phyloP scores from a whole-genome alignment of 2,329 filamentous ascomycete species.

The Curvularia lunata region DNA sequence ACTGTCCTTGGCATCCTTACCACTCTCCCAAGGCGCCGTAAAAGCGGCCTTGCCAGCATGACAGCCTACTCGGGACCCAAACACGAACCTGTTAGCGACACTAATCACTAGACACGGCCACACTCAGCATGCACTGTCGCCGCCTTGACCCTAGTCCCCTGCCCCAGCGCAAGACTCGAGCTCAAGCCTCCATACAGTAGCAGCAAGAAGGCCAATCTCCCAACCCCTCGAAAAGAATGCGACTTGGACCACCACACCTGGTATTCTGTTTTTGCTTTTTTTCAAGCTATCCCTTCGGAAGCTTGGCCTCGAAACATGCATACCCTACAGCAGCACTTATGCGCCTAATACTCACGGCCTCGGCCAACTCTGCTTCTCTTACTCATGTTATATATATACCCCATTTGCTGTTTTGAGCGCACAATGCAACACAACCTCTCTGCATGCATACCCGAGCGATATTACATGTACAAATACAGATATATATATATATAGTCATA shows the following conservation, averaged over 20 bases:
- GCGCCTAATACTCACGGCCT: slow-evolving; percentile 3
- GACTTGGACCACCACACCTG: not conserved
- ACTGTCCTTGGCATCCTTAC: not conserved
- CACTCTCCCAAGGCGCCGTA: not conserved
- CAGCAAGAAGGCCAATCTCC: not conserved
- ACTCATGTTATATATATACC: slow-evolving; percentile 11
- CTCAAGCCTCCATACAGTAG: not conserved
- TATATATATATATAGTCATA: not conserved
- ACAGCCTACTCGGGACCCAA: not conserved
- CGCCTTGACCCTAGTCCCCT: not conserved
- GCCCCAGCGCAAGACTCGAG: not conserved
- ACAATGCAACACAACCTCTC: not conserved
- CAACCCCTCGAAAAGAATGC: not conserved
- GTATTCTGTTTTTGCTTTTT: not conserved
- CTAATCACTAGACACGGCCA: not conserved
- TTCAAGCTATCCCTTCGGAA: not conserved
- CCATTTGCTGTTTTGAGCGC: slow-evolving; percentile 8
- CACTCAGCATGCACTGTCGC: not conserved
- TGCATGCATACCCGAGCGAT: not conserved
- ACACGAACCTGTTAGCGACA: not conserved
- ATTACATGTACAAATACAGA: not conserved
- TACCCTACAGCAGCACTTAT: slow-evolving; percentile 1
- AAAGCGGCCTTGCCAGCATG: not conserved
- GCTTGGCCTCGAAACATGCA: not conserved
- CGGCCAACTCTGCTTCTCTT: not conserved